Base-by-base conservation (phyloP, 2,329 filamentous ascomycete genomes). In the Aspergillus quadrilineatus region DNA sequence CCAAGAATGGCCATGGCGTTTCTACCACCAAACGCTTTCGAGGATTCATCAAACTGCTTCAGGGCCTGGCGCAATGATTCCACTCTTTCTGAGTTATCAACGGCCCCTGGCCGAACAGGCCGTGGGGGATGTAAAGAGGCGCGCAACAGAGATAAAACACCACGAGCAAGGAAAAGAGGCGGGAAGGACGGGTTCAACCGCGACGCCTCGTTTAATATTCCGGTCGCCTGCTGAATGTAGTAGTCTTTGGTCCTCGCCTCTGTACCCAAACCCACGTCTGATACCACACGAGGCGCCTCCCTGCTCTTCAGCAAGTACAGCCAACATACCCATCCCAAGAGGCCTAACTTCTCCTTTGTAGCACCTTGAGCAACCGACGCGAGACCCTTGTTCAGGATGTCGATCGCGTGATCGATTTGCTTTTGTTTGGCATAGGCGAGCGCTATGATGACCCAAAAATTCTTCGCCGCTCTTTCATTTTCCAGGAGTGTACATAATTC, bases 381-480 rank as follows among this genome's bases (percentile, higher is more conserved):
- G 65, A 90, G 80, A 48, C 90, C 91, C 67, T 90, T 89, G 49
- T 87, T 85, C 64, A 89, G 74, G 53, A 89, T 85, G 60, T 88
- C 85, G 59, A 89, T 83, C 50, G 85, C 86, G 77, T 94, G 89
- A 70, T 97, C 92, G 60, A 94, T 85, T 77, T 96, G 96, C 70
- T 88, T 87, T 77, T 96, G 91, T 78, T 97, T 99, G 41, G 94
- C 93, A 70, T 99, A 99, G 47, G 93, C 93, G 57, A 97, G 82
- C 42, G 95, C 90, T 63, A 97, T 94, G n/a, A 91, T 93, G 81
- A 99, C 93, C 95, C 95, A 99, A 65, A 95, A 95, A 51, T 88
- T 90, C 67, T 93, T 92, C 37, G 90, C 89, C 14, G 92, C 92
- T 68, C 88, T 87, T 74, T 99, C 95, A 69, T 94, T 96, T 77